Evolutionary conservation across 129 eudicot genomes (phyloP).

Genomic region (Escallonia rubra): DNA sequence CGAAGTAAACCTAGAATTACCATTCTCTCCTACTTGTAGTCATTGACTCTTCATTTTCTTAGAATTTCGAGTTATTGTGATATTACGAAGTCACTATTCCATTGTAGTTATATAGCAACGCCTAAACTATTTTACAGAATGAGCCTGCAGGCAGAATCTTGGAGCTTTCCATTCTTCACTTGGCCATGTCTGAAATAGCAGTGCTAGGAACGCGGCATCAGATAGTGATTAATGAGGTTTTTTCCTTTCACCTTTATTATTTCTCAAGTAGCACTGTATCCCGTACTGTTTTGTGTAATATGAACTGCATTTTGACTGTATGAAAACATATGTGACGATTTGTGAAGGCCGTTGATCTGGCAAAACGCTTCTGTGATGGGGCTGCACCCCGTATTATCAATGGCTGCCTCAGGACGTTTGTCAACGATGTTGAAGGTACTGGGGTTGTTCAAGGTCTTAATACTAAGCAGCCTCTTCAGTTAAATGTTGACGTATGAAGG

Average conservation of each 20-base stretch:
- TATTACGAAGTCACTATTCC: too few species aligned
- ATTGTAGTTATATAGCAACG: too few species aligned
- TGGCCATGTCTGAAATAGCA: slow-evolving; percentile 89
- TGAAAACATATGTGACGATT: slow-evolving; percentile 8
- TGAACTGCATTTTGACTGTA: background rate
- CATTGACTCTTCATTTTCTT: too few species aligned
- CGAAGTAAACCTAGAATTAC: too few species aligned
- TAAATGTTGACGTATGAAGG: too few species aligned
- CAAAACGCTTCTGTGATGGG: slow-evolving; percentile 96
- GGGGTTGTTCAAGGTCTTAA: background rate
- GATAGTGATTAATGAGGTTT: slow-evolving; percentile 91
- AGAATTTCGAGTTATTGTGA: too few species aligned
- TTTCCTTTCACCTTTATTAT: slow-evolving; percentile 10
- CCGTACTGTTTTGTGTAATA: background rate
- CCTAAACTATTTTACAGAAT: slow-evolving; percentile 26
- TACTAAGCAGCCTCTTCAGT: slow-evolving; percentile 5
- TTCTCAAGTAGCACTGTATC: background rate
- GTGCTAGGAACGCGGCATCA: slow-evolving; percentile 80
- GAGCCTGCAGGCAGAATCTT: slow-evolving; percentile 84
- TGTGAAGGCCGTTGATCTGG: slow-evolving; percentile 88
- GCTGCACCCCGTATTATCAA: slow-evolving; percentile 86
- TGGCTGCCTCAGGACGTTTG: slow-evolving; percentile 79
- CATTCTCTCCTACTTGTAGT: too few species aligned
- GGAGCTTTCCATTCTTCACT: slow-evolving; percentile 85
- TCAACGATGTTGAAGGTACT: slow-evolving; percentile 32